Conservation (phyloP, 2,329 filamentous ascomycete species). For the Diaporthe destruens region DNA sequence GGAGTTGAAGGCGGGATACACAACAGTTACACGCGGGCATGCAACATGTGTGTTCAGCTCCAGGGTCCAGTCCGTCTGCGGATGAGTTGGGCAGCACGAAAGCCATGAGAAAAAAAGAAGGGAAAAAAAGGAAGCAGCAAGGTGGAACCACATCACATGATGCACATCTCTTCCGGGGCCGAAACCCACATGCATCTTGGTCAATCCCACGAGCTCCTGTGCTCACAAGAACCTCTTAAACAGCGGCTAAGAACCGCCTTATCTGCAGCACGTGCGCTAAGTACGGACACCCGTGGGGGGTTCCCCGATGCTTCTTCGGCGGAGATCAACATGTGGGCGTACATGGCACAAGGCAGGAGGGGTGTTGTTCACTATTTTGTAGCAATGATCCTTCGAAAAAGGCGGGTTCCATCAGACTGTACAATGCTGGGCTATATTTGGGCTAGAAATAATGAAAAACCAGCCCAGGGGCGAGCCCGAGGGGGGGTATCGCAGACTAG, state of each 20-base stretch:
- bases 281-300: too few relatives aligned
- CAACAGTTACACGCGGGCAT: neutral
- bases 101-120: neutral
- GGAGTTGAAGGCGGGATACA: neutral
- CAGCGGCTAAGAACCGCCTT: neutral
- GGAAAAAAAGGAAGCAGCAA: too few relatives aligned
- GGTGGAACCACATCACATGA: neutral
- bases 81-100: neutral
- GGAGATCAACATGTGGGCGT: too few relatives aligned
- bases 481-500: slow-evolving; percentile 29
- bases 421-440: slow-evolving; percentile 24
- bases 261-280: neutral
- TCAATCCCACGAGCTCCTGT: too few relatives aligned
- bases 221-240: too few relatives aligned
- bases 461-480: slow-evolving; percentile 12
- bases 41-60: neutral
- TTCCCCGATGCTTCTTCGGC: too few relatives aligned
- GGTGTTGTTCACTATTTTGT: too few relatives aligned
- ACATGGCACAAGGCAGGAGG: too few relatives aligned
- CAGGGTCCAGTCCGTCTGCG: neutral
- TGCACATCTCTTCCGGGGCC: neutral
- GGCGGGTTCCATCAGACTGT: neutral
- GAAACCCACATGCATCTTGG: neutral
- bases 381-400: too few relatives aligned
- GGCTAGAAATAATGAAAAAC: slow-evolving; percentile 10